A percentile compares a stretch with the other conserved stretches of the same genome.
Evolutionary conservation across 139 green algal genomes (phyloP).

Genomic region (Chlamydomonas urium): DNA sequence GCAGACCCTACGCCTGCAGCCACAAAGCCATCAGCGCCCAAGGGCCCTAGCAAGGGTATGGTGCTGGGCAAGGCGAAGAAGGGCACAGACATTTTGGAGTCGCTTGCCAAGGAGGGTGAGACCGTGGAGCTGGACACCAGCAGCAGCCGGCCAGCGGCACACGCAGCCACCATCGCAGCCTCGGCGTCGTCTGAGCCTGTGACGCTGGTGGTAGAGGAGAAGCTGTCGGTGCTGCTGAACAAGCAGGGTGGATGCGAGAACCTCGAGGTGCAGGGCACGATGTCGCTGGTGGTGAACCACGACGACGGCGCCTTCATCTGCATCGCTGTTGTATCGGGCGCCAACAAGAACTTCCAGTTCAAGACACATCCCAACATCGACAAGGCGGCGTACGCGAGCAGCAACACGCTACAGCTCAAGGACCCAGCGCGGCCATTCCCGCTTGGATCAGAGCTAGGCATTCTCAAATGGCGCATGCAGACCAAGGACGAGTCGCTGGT

Average conservation of each 20-base stretch:
- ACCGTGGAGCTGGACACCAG: conserved; percentile 54
- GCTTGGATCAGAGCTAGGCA: conserved; percentile 73
- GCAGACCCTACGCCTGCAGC: neutral
- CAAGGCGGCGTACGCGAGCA: conserved; percentile 77
- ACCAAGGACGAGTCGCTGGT: conserved; percentile 62
- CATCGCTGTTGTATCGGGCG: conserved; percentile 46
- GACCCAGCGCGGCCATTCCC: conserved; percentile 93
- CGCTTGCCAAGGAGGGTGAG: conserved; percentile 72
- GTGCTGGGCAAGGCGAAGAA: conserved; percentile 86
- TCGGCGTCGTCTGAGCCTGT: conserved; percentile 43
- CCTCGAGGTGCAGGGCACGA: conserved; percentile 83
- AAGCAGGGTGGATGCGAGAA: conserved; percentile 88
- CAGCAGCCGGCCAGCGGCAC: conserved; percentile 11
- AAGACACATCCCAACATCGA: conserved; percentile 99
- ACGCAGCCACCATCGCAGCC: conserved; percentile 14
- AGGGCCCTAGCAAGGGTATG: conserved; percentile 57
- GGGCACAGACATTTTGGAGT: conserved; percentile 80
- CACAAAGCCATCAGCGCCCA: conserved; percentile 11
- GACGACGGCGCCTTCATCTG: conserved; percentile 75
- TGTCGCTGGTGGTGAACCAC: conserved; percentile 42
- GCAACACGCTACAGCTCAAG: conserved; percentile 85
- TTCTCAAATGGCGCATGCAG: conserved; percentile 97
- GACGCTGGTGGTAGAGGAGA: conserved; percentile 76
- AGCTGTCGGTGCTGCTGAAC: conserved; percentile 74
- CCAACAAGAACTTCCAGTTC: conserved; percentile 93